These are phyloP conservation scores for Cucumis melo DNA, from an alignment of 306 rosid genomes.

Conservation along the genomic window DNA sequence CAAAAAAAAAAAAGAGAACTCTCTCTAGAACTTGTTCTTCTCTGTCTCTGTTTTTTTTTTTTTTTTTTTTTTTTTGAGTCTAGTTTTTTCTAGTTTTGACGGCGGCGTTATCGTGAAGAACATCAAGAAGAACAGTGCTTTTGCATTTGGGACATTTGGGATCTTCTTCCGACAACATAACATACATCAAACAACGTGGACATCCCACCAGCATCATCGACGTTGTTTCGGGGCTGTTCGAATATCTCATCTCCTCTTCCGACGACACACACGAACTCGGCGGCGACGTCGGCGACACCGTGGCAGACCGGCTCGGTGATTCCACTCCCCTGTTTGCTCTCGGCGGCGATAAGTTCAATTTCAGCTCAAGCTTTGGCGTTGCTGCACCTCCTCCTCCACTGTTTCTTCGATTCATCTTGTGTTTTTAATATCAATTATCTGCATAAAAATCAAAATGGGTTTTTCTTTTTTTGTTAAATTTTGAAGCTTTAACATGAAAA, in stretches of 20 bases:
- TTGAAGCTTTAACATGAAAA: background rate
- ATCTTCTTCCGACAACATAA: constrained; percentile 70
- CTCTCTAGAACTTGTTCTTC: background rate
- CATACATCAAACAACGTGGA: constrained; percentile 82
- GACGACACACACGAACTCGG: constrained; percentile 72
- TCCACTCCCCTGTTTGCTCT: constrained; percentile 28
- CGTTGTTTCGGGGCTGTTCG: constrained; percentile 52
- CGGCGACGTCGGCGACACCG: constrained; percentile 64
- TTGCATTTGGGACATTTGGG: constrained; percentile 91
- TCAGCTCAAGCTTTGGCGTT: constrained; percentile 60
- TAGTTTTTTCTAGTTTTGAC: constrained; percentile 28
- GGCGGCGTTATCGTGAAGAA: constrained; percentile 36
- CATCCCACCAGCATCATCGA: constrained; percentile 84
- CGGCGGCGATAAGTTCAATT: constrained; percentile 82
- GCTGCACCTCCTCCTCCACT: background rate
- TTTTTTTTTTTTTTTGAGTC: constrained; percentile 20
- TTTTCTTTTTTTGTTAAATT: no score
- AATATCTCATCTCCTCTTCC: constrained; percentile 46
- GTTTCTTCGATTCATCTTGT: constrained; percentile 49
- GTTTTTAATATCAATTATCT: background rate
- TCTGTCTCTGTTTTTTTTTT: background rate
- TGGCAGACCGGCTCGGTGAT: constrained; percentile 43
- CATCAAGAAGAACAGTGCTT: constrained; percentile 78
- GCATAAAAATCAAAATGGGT: background rate
- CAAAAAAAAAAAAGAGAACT: background rate